Evolutionary conservation across 768 basidiomycete species (phyloP), one percentile per base, ranked within the genome.

Genomic region (Hirschioporus abietinus): DNA sequence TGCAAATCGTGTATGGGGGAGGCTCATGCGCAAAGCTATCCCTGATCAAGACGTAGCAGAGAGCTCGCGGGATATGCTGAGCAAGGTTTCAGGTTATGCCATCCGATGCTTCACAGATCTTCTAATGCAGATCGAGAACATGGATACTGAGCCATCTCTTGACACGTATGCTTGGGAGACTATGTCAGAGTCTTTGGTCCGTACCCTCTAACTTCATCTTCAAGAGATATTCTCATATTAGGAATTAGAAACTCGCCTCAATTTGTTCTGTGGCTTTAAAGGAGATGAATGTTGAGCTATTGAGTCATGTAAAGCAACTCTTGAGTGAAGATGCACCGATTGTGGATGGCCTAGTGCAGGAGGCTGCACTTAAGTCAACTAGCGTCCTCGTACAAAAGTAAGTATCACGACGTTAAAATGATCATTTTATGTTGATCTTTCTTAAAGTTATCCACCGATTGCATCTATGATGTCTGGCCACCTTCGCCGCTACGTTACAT

Each of bases 141-240:
- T 95, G 86, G 92, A 93, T 17, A 79, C 81, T 3, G 90, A 92
- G 67, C 93, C 91, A 15, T 83, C 89, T 0, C 71, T 89, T 35
- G 93, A 95, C 74, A 92, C 90, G n/a, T 95, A 94, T 76, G 88
- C 91, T 64, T 95, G 90, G 89, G 93, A 95, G 73, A 95, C 93
- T 0, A 89, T 95, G 88, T 92, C 93, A 10, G 93, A 95, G 74
- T 91, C 90, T 70, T 76, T 95, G 82, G 93, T 93, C 70, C 62
- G 86, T 25, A 23, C 67, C 63, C 1, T 27, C 7, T 5, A 57
- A 18, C 17, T 52, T 27, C 20, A 60, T 62, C 35, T 25, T 20
- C 10, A 8, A 52, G 18, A 61, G 64, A 63, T 36, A 15, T n/a
- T 25, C 18, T 60, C 1, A 34, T 62, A 8, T 18, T 24, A 17